Base-by-base conservation (phyloP, 225 moss, liverwort and hornwort genomes). In the Sphagnum tenellum region DNA sequence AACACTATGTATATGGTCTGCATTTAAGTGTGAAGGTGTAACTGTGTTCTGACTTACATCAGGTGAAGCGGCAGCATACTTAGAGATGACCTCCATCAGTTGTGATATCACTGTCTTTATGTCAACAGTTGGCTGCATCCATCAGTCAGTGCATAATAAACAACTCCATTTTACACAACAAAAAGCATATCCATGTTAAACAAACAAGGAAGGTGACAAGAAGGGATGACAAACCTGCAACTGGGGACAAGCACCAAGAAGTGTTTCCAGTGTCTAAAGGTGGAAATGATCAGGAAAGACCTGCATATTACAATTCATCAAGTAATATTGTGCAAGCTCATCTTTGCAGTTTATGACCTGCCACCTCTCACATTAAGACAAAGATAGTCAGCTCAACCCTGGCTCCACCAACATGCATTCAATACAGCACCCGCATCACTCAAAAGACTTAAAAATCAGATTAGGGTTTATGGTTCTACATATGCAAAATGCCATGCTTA, bases 291-390 rank as follows among this genome's bases (percentile, higher is more conserved):
- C 95, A 57, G 95, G 92, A 73, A 95, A 95, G 76, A 95, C 95
- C 76, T 92, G 92, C 69, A 96, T 96, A 70, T 92, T 92, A 75
- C 95, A 96, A 69, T 96, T 92, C 95, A 96, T 92, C 88, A 96
- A 85, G 64, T 96, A 96, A 69, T 84, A 96, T 76, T 96, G 95
- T 69, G 95, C 92, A 71, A 96, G 76, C 57, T 86, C 88, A 71
- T 96, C 95, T 78, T 96, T 96, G 75, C 95, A 96, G 64, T 96
- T 96, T 55, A 96, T 89, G 45, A 96, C 88, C 94, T 95, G 81
- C 62, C 59, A 55, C 57, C 70, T 67, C 29, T 29, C 59, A 80
- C 6, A 49, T 66, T 70, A 66, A 67, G 57, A 60, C 56, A 72
- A 12, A 9, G 52, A 52, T 2, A 52, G 52, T 52, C 52, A 52